Conservation (phyloP, 1,284 basidiomycete species). For the Limonomyces culmigenus region DNA sequence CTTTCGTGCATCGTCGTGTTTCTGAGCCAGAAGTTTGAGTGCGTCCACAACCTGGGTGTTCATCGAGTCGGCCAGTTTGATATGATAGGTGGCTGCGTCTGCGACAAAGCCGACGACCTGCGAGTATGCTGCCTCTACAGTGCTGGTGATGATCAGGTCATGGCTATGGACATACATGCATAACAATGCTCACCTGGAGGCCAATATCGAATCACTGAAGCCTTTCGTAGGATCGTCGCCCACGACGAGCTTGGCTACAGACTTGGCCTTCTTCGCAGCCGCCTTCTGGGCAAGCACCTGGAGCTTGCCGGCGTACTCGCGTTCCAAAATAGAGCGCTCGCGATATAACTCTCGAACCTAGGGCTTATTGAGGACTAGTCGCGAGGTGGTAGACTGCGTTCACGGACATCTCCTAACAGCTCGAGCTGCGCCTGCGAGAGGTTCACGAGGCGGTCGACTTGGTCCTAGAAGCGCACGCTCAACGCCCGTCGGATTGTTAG, state of each 20-base stretch:
- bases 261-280: slow-evolving; percentile 49
- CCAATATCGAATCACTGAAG: slow-evolving; percentile 29
- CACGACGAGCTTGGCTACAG: slow-evolving; percentile 33
- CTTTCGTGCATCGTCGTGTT: slow-evolving; percentile 49
- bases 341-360: slow-evolving; percentile 60
- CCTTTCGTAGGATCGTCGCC: slow-evolving; percentile 52
- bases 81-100: slow-evolving; percentile 49
- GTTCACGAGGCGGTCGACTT: slow-evolving; percentile 18
- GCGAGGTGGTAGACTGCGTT: slow-evolving; percentile 2
- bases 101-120: slow-evolving; percentile 45
- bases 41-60: slow-evolving; percentile 43
- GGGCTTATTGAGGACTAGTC: too few species aligned
- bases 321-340: slow-evolving; percentile 48
- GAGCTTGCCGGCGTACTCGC: slow-evolving; percentile 58
- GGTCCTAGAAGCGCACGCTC: slow-evolving; percentile 15
- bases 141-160: slow-evolving; percentile 30
- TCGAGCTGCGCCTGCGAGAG: slow-evolving; percentile 48
- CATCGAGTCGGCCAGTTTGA: slow-evolving; percentile 44
- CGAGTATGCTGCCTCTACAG: slow-evolving; percentile 48
- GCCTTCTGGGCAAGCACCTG: slow-evolving; percentile 48
- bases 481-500: too few species aligned
- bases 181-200: not conserved
- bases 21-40: slow-evolving; percentile 40
- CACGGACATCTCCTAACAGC: slow-evolving; percentile 39
- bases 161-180: slow-evolving; percentile 1